Percentiles rank a stretch among this genome's conserved stretches.
Evolutionary conservation across 202 grass and related monocot genomes (phyloP).

Genomic region (Zizania palustris): DNA sequence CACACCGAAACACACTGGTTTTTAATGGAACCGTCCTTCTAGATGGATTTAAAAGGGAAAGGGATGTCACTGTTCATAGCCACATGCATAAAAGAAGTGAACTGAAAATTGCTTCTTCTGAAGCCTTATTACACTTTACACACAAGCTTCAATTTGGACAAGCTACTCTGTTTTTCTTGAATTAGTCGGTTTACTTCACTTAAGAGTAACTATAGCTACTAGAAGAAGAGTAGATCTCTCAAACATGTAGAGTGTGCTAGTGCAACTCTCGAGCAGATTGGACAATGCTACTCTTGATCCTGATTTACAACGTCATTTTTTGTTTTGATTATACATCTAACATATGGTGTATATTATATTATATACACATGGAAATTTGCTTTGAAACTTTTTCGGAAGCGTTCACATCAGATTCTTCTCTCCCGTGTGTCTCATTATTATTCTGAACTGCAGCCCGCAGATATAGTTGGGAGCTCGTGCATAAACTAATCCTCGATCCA

Average conservation of each 20-base stretch:
- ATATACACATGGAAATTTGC: background rate
- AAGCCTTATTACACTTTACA: background rate
- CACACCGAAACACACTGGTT: background rate
- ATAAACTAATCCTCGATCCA: background rate
- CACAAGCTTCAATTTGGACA: background rate
- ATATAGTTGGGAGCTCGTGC: background rate
- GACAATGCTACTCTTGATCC: background rate
- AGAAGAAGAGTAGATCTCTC: too few species aligned
- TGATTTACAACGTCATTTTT: background rate
- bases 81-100: too few species aligned
- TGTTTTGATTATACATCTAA: background rate
- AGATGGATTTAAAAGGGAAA: background rate
- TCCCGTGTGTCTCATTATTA: background rate
- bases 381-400: background rate
- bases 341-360: background rate
- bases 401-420: background rate
- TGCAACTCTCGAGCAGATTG: too few species aligned
- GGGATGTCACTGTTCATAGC: too few species aligned
- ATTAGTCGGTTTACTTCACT: too few species aligned
- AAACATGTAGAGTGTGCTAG: too few species aligned
- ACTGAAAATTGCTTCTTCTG: background rate
- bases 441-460: background rate
- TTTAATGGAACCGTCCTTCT: background rate
- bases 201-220: too few species aligned
- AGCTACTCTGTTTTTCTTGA: too few species aligned